Base-by-base conservation (phyloP, 2,329 filamentous ascomycete species). In the Periconia macrospinosa region DNA sequence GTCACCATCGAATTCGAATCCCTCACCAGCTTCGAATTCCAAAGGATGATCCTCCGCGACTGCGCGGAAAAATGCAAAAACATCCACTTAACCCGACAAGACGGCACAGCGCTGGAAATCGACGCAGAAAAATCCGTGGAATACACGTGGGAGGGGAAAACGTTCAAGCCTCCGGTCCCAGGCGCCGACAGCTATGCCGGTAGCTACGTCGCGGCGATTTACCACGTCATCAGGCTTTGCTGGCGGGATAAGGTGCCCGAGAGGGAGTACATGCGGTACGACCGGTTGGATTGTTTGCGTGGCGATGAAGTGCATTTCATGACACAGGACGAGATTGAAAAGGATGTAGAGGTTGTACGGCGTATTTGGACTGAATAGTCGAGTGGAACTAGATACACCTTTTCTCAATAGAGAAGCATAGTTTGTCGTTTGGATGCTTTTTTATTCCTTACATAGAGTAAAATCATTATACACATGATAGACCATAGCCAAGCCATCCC, bases 261-360 rank as follows among this genome's bases (percentile, higher is more conserved):
- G 42, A 58, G 61, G 23, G 53, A 62, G 35, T 67, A 67, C 48
- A 61, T 57, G 56, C 59, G 65, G 49, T 63, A 65, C 43, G 65
- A 69, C 54, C 45, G 51, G 30, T 46, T 62, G 51, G 51, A 66
- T 30, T 69, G 65, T 37, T 51, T 67, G 49, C 23, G 51, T 50
- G 41, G 48, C 35, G 15, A 51, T 6, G 41, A 15, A 30, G 44
- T 55, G n/a, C n/a, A 11, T 1, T 9, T 23, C 8, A 30, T 49
- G 19, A 17, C 40, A 17, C 3, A 13, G 20, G 47, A 42, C 6
- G 47, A 33, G 10, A 33, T 45, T n/a, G 43, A 30, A 15, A 45
- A 45, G 27, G 43, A 45, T n/a, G 23, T 7, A 17, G 43, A 45
- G 43, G 30, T 6, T 44, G 27, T 44, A 3, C 7, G 41, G 17